Conservation (phyloP, 345 rosid species). For the Erysimum cheiranthoides region DNA sequence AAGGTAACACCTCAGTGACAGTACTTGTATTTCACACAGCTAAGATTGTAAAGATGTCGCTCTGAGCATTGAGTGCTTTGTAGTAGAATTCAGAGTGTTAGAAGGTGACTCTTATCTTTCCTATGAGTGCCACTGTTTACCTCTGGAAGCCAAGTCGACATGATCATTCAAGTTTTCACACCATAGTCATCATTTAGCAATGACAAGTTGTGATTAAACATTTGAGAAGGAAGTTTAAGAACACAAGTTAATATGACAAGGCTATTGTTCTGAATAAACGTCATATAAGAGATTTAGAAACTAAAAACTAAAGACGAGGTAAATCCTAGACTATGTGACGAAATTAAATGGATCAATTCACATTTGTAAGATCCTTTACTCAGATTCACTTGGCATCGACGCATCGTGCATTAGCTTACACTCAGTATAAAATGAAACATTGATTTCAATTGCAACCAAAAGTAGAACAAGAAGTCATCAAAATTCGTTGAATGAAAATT, state of each 20-base stretch:
- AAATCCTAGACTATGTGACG: too few species aligned
- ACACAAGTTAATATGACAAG: neutral
- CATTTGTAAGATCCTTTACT: neutral
- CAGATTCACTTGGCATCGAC: too few species aligned
- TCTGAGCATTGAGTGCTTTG: neutral
- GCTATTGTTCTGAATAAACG: neutral
- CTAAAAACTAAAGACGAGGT: neutral
- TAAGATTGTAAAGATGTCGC: neutral
- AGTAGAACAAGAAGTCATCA: too few species aligned
- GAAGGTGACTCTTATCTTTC: neutral
- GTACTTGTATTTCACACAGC: neutral
- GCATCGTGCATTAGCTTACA: too few species aligned
- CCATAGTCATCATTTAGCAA: constrained; percentile 3
- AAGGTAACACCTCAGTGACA: constrained; percentile 11
- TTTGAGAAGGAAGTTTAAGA: neutral
- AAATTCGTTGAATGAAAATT: too few species aligned
- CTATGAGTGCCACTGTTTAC: neutral
- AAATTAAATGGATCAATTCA: too few species aligned
- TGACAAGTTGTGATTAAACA: neutral
- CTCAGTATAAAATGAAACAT: too few species aligned
- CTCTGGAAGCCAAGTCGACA: neutral
- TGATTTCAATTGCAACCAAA: too few species aligned
- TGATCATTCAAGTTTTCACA: neutral
- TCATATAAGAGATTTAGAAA: neutral
- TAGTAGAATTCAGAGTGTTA: neutral